Evolutionary conservation across 768 basidiomycete genomes (phyloP), one percentile per base, ranked within the genome.

Genomic region (Rhizopogon salebrosus): DNA sequence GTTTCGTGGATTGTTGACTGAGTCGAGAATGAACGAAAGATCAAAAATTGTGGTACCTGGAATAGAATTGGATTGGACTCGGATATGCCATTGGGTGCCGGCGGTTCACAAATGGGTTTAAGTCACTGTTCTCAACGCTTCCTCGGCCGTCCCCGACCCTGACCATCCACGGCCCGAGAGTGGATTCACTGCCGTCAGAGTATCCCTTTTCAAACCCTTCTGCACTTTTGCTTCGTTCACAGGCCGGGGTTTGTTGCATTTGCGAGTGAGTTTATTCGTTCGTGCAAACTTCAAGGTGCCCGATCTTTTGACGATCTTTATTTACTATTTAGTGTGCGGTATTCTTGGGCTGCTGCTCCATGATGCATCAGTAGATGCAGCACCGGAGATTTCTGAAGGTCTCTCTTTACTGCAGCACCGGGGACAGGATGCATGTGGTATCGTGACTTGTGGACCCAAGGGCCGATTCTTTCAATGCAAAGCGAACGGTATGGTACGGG

Each of bases 401-500:
- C 80, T 99, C n/a, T 89, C 94, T 20, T 75, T 99, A 35, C 76
- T 99, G 6, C 97, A 99, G 69, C 97, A 99, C 64, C 80, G 95
- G 58, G 97, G 95, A 11, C 95, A 99, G 70, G 97, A 99, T 76
- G 97, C 97, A 0, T 95, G 94, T 58, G 97, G 97, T 29, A 87
- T 98, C 62, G 86, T 99, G 54, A 99, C 95, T 26, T 94, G 97
- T 67, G 97, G 94, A 3, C 83, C 84, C 3, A 92, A 92, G 65
- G 97, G 97, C 24, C 84, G 94, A 40, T 89, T 99, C 66, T 98
- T 89, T 69, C 97, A 99, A 67, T 95, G 93, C 78, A 99, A 99
- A 71, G 92, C 93, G 27, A 99, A 98, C 64, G 97, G 97, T 41
- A 98, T 98, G 97, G 95, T 99, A 60, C 80, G 95, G 46, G 97